A percentile compares a stretch with the other conserved stretches of the same genome.
Conservation (phyloP, 225 moss, liverwort and hornwort species). For the Ulota crispa region DNA sequence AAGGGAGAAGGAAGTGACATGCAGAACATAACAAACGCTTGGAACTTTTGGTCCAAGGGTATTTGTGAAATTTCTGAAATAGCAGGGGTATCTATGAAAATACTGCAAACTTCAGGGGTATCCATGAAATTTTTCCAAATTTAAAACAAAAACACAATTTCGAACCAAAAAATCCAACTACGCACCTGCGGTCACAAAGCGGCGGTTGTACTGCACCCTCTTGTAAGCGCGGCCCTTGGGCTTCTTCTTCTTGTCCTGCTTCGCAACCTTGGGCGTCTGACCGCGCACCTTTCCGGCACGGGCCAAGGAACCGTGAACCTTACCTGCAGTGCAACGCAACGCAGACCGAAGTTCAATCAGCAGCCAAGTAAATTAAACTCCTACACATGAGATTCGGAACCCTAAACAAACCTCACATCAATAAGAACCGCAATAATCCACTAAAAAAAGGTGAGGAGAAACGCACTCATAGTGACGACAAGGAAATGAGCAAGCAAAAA, state of each 20-base stretch:
- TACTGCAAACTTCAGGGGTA: too few relatives aligned
- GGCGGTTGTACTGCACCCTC: background rate
- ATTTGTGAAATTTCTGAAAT: too few relatives aligned
- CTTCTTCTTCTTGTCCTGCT: conserved; percentile 7
- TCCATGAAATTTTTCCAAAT: too few relatives aligned
- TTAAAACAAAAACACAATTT: background rate
- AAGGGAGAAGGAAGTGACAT: too few relatives aligned
- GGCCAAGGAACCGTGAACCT: conserved; percentile 44
- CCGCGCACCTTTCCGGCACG: conserved; percentile 6
- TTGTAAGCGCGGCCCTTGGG: conserved; percentile 3
- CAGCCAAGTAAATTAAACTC: background rate
- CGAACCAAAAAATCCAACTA: background rate
- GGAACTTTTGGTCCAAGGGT: too few relatives aligned
- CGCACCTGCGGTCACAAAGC: conserved; percentile 26
- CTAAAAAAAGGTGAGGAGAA: background rate
- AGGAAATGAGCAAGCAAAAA: background rate
- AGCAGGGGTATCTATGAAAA: too few relatives aligned
- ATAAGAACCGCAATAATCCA: background rate
- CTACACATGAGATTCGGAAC: background rate
- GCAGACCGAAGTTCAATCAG: background rate
- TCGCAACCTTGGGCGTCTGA: conserved; percentile 10
- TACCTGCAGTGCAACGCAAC: conserved; percentile 42
- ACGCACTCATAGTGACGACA: background rate
- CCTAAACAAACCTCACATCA: background rate
- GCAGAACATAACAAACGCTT: too few relatives aligned